Evolutionary conservation across 2,329 filamentous ascomycete species (phyloP), one percentile per base, ranked within the genome.

Genomic region (Epichloe brachyelytri): DNA sequence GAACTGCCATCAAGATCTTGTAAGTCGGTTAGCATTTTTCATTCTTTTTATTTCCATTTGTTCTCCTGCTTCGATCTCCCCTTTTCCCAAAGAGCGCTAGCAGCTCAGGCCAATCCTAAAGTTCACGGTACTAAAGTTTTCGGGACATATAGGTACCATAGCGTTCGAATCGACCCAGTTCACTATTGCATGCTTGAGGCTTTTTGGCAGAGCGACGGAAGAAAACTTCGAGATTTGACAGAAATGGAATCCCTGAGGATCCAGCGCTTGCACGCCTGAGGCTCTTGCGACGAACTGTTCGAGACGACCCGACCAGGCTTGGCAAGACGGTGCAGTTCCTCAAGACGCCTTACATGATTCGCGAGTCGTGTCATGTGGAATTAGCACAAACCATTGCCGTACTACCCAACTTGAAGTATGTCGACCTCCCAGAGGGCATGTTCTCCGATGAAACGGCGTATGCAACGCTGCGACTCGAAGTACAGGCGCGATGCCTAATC

Each of bases 121-220:
- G 7, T 20, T 5, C 34, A n/a, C 26, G 17, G 12, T 30, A 33
- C 19, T 48, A 26, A 43, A 14, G 30, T 34, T 12, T 12, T 8
- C 14, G 5, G 17, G 10, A 43, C 45, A 39, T 30, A 34, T 60
- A 94, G 88, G 58, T 95, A 94, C 66, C 83, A 84, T 61, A 90
- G 88, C 71, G 83, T 97, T 57, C 86, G 90, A 53, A 93, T 97
- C 65, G 91, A 97, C 65, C 80, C 86, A 17, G 90, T 96, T 34
- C 91, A 97, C 69, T 96, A 95, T 70, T 97, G 91, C 72, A 82
- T 86, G 56, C 84, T 86, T 60, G 91, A 97, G 68, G 83, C 86
- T 74, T 85, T 59, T 79, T 95, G 37, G 80, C 86, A 49, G 87
- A 91, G 59, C 82, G 79, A 65, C 85, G 90, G 55, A 88, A 86